Evolutionary conservation across 495 filamentous ascomycete genomes (phyloP), one percentile per base, ranked within the genome.

Genomic region (Podospora bellae-mahoneyi): DNA sequence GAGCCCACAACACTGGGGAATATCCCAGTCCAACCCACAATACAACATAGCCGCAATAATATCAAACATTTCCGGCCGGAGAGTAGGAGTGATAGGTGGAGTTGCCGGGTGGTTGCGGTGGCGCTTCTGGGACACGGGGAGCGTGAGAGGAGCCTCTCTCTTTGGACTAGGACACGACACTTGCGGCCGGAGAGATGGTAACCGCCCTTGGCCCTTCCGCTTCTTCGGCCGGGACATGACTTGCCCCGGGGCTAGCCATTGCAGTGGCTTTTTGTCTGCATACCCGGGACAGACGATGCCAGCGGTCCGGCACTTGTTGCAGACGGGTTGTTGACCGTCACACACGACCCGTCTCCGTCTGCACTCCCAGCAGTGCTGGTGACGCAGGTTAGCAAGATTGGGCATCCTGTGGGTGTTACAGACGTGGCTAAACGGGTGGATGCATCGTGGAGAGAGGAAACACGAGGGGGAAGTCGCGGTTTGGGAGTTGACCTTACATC

Each of bases 361-460:
- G 65, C 79, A 81, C 61, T 80, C 79, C 79, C 79, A 80, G 68
- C 79, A 81, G 26, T 80, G 79, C 48, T 30, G 62, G 39, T 10
- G 39, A 48, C 15, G 39, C 9, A 48, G 13, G 13, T 6, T 48
- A 16, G 39, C 39, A 13, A 48, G 39, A 48, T 48, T 48, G 15
- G 39, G 39, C 39, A 48, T 48, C 7, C 13, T 16, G 39, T 13
- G 9, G 7, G 5, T 48, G 9, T 6, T 13, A 48, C 39, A 0
- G 15, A 48, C 39, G 7, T 10, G 15, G 15, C 5, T 48, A 0
- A 13, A 16, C 9, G 39, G 39, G 39, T 48, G 39, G 39, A 16
- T 18, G 39, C 39, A 48, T 48, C 39, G 7, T 48, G 9, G 39
- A 48, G 39, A 10, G 39, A 48, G 39, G 39, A 13, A 48, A 48